Evolutionary conservation across 2,329 filamentous ascomycete species (phyloP).

Genomic region (Ampelomyces quisqualis): DNA sequence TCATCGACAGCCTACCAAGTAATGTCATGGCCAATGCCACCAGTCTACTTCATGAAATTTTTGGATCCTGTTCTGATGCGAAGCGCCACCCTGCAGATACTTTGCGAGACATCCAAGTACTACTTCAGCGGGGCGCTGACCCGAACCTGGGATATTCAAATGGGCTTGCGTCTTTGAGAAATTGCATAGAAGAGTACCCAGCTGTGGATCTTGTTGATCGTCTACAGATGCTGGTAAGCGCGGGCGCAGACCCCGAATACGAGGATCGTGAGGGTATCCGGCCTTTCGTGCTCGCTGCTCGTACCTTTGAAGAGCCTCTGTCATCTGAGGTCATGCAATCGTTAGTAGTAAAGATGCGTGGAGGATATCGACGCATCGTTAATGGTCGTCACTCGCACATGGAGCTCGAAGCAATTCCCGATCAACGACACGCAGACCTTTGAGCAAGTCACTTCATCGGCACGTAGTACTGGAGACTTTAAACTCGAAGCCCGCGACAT

Average conservation of each 20-base stretch:
- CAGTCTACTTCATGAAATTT: conserved; percentile 31
- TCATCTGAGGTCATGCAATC: conserved; percentile 26
- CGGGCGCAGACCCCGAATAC: conserved; percentile 35
- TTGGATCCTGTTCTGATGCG: conserved; percentile 33
- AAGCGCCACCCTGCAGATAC: conserved; percentile 36
- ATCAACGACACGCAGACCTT: conserved; percentile 26
- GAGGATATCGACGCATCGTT: conserved; percentile 11
- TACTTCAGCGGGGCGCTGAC: conserved; percentile 30
- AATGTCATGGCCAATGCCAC: conserved; percentile 16
- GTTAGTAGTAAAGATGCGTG: conserved; percentile 27
- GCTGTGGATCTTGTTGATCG: conserved; percentile 30
- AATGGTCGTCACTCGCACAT: conserved; percentile 16
- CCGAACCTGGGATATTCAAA: conserved; percentile 23
- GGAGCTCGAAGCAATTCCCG: conserved; percentile 30
- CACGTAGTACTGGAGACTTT: conserved; percentile 22
- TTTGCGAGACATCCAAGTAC: conserved; percentile 32
- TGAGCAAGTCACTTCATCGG: conserved; percentile 28
- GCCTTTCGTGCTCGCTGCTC: conserved; percentile 31
- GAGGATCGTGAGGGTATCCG: conserved; percentile 21
- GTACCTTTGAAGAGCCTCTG: conserved; percentile 30
- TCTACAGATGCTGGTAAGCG: conserved; percentile 28
- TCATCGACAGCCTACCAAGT: conserved; percentile 24
- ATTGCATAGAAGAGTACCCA: conserved; percentile 30
- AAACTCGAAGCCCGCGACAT: conserved; percentile 19
- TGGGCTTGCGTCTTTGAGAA: conserved; percentile 25